These are phyloP conservation scores for Neonectria neomacrospora DNA, from an alignment of 2,329 filamentous ascomycete species.

Conservation along the genomic window DNA sequence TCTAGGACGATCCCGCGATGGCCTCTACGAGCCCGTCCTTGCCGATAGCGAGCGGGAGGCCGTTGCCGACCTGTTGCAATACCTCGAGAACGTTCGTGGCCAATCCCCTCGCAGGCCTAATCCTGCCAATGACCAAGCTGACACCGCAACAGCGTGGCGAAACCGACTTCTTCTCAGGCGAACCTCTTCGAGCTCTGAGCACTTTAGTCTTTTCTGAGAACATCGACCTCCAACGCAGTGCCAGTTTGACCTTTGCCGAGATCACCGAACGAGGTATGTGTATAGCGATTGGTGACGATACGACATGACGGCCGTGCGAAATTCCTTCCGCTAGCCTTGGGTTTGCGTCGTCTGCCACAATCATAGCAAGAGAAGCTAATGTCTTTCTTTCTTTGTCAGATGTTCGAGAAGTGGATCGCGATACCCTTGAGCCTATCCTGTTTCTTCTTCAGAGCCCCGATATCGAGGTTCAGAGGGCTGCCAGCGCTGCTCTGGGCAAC, in stretches of 20 bases:
- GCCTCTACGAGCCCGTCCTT: conserved; percentile 85
- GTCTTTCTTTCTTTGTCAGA: conserved; percentile 65
- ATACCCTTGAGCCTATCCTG: conserved; percentile 95
- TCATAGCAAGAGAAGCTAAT: conserved; percentile 24
- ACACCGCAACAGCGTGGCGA: conserved; percentile 78
- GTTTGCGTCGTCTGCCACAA: not conserved
- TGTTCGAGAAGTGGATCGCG: conserved; percentile 93
- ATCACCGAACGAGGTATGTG: conserved; percentile 94
- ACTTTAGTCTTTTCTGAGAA: conserved; percentile 99
- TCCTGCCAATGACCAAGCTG: conserved; percentile 40
- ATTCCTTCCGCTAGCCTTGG: no score
- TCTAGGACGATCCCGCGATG: conserved; percentile 80
- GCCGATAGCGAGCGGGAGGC: conserved; percentile 97
- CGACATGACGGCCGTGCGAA: not conserved
- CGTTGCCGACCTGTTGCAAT: conserved; percentile 93
- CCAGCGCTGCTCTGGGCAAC: conserved; percentile 95
- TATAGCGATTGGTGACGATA: conserved; percentile 1
- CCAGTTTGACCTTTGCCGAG: conserved; percentile 97
- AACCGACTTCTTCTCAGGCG: conserved; percentile 97
- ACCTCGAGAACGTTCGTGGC: conserved; percentile 90
- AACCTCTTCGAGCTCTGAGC: conserved; percentile 91
- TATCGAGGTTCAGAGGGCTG: conserved; percentile 96
- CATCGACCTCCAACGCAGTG: conserved; percentile 96
- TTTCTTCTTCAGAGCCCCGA: conserved; percentile 95
- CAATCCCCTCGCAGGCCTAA: not conserved